Evolutionary conservation across 306 rosid genomes (phyloP).

Genomic region (Rubus parviflorus): DNA sequence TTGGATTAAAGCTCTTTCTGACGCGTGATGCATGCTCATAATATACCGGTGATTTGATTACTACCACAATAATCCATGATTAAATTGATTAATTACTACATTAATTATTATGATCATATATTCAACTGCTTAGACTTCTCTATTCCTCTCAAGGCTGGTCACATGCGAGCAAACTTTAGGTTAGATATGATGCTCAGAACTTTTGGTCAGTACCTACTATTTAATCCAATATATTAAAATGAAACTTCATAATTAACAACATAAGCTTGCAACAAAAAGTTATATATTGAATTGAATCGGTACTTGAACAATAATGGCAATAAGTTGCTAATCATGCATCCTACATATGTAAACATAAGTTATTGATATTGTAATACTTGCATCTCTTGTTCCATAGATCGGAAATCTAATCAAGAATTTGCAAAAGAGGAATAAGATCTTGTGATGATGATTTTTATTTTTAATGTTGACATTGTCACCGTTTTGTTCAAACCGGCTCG

Average conservation of each 20-base stretch:
- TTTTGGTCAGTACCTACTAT: neutral
- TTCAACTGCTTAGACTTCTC: constrained; percentile 13
- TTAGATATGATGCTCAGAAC: constrained; percentile 22
- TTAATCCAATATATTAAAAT: constrained; percentile 4
- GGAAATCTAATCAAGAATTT: neutral
- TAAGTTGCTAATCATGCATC: constrained; percentile 20
- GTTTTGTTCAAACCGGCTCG: neutral
- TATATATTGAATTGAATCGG: neutral
- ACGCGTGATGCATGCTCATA: constrained; percentile 37
- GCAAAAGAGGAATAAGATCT: neutral
- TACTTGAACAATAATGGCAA: constrained; percentile 7
- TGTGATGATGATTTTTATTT: neutral
- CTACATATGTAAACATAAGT: neutral
- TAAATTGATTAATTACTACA: constrained; percentile 27
- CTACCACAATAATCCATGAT: constrained; percentile 5
- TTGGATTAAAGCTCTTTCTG: constrained; percentile 26
- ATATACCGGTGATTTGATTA: constrained; percentile 10
- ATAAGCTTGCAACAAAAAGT: constrained; percentile 12
- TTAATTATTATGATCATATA: constrained; percentile 23
- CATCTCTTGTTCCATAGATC: neutral
- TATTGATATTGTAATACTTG: neutral
- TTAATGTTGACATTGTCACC: neutral
- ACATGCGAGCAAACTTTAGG: constrained; percentile 28
- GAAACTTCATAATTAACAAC: constrained; percentile 12
- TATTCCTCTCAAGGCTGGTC: constrained; percentile 12